Base-by-base conservation (phyloP, 2,329 filamentous ascomycete species). In the Neofusicoccum umdonicola region DNA sequence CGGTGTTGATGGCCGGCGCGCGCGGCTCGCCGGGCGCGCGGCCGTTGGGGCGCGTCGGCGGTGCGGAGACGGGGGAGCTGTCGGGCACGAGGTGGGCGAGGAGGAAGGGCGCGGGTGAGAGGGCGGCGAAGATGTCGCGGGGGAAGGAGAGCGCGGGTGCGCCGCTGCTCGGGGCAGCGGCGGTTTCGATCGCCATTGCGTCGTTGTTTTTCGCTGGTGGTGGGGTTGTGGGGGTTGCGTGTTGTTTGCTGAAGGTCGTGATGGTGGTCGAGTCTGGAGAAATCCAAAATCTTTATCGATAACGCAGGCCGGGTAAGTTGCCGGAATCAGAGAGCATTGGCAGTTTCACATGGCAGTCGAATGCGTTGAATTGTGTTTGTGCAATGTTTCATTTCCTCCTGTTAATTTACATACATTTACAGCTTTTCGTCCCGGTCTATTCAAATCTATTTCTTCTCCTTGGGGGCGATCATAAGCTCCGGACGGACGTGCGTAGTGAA, bases 401-500 rank as follows among this genome's bases (percentile, higher is more conserved):
- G 27, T 9, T 60, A 60, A 60, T 60, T 60, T 60, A 60, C 44
- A 35, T 47, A 44, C 27, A 50, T 39, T 41, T 62, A 62, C 58
- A 50, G 27, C 58, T 41, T 62, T 51, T 50, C 12, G 4, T 62
- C 44, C 22, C 7, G 4, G 7, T 39, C 47, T 50, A 31, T 42
- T 9, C n/a, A 50, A 50, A 48, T 42, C 27, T 81, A 84, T 75
- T 88, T 86, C 77, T 85, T 85, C 73, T 89, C 87, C 79, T 87
- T 89, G 56, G 94, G 94, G 66, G 89, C 89, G 74, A 99, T 85
- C 94, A 99, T 99, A 75, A 98, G 86, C 83, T 98, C 94, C 27
- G 95, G 95, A 73, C 88, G 88, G 70, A 99, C 95, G 69, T 96
- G 84, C 70, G 87, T 85, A 79, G 97, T 93, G 76, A 98, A 98